Evolutionary conservation across 73 alveolate genomes (phyloP).

Genomic region (Diophrys sp.): DNA sequence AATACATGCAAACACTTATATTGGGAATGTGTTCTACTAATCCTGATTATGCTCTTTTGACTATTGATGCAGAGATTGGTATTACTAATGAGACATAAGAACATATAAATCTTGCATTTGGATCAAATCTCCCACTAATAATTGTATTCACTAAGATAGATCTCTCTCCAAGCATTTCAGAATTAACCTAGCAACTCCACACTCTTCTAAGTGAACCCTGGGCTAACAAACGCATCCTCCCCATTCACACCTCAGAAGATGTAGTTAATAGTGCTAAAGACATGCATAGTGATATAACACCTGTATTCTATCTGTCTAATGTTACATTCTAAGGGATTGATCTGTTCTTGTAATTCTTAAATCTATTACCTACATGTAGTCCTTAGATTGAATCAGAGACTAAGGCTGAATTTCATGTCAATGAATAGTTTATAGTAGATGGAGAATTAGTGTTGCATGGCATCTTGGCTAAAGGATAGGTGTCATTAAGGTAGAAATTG

Average conservation of each 20-base stretch:
- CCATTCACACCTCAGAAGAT: constrained; percentile 76
- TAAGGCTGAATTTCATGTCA: constrained; percentile 82
- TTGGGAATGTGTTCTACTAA: constrained; percentile 76
- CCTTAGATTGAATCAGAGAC: too few species aligned
- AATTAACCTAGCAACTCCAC: constrained; percentile 15
- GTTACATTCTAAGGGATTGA: constrained; percentile 72
- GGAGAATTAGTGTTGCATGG: constrained; percentile 80
- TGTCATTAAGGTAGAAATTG: constrained; percentile 61
- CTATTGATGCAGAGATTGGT: constrained; percentile 73
- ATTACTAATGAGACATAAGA: constrained; percentile 72
- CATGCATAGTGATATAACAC: constrained; percentile 70
- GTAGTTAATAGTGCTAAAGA: constrained; percentile 67
- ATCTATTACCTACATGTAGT: constrained; percentile 81
- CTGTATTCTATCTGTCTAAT: constrained; percentile 76
- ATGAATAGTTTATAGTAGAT: constrained; percentile 68
- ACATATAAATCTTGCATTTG: constrained; percentile 73
- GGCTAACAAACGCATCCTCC: constrained; percentile 41
- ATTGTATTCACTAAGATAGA: constrained; percentile 84
- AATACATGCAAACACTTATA: constrained; percentile 82
- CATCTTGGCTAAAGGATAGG: constrained; percentile 82
- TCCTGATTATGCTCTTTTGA: constrained; percentile 88
- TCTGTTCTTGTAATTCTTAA: constrained; percentile 71
- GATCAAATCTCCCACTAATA: constrained; percentile 88
- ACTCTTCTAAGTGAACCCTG: constrained; percentile 38
- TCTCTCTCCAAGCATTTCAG: constrained; percentile 34